phyloP scores from a whole-genome alignment of 176 grass and related monocot genomes.

The Tillandsia fasciculata region DNA sequence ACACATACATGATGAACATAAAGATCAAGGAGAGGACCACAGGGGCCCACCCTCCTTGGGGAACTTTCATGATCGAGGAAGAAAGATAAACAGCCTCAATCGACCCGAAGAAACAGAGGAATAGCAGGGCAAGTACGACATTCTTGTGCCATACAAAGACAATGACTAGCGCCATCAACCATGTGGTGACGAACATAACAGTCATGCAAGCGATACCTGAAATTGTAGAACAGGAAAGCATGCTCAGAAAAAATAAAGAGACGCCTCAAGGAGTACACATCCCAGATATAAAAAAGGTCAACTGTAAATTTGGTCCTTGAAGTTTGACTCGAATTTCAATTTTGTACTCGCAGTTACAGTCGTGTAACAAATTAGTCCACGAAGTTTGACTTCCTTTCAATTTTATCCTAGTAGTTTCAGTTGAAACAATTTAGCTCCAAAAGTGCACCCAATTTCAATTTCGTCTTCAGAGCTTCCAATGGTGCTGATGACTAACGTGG shows the following conservation, averaged over 20 bases:
- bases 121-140: slow-evolving; percentile 42
- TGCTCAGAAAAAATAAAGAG: slow-evolving; percentile 21
- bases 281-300: no score
- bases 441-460: no score
- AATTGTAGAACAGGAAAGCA: slow-evolving; percentile 21
- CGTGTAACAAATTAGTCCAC: no score
- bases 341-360: no score
- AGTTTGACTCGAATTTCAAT: no score
- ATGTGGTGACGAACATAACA: slow-evolving; percentile 93
- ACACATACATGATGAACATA: slow-evolving; percentile 93
- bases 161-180: slow-evolving; percentile 69
- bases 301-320: no score
- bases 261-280: not conserved
- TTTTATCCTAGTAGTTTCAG: no score
- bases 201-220: slow-evolving; percentile 93
- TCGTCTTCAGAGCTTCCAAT: no score
- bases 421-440: no score
- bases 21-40: slow-evolving; percentile 70
- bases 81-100: slow-evolving; percentile 79
- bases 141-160: slow-evolving; percentile 91
- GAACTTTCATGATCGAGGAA: slow-evolving; percentile 85
- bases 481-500: no score
- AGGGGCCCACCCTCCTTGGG: slow-evolving; percentile 87
- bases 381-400: no score
- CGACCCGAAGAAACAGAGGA: slow-evolving; percentile 82